Conservation (phyloP, 2,329 filamentous ascomycete species). For the Didymella pinodella region DNA sequence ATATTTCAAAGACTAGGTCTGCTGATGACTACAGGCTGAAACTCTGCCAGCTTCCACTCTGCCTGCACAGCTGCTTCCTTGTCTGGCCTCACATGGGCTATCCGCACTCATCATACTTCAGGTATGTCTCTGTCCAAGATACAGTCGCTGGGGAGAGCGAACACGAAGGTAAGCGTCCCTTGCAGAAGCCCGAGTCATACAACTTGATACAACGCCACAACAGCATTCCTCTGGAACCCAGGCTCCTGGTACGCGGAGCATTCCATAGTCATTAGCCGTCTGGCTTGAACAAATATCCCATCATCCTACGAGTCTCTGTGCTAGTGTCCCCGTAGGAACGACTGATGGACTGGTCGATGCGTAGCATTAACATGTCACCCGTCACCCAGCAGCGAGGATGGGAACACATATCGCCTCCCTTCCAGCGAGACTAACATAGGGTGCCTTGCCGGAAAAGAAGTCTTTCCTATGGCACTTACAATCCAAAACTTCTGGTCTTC, state of each 20-base stretch:
- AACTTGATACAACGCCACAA: background rate
- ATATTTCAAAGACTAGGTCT: too few species aligned
- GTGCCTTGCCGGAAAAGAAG: background rate
- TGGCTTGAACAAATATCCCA: background rate
- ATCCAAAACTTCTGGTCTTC: background rate
- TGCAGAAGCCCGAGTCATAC: background rate
- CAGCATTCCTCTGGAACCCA: conserved; percentile 1
- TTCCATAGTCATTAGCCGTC: background rate
- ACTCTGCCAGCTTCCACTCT: too few species aligned
- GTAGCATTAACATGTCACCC: background rate
- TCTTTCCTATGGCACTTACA: background rate
- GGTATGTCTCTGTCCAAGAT: background rate
- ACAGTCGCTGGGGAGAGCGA: background rate
- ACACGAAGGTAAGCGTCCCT: background rate
- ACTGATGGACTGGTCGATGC: background rate
- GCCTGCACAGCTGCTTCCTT: too few species aligned
- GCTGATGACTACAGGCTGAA: background rate
- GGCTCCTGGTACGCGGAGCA: conserved; percentile 1
- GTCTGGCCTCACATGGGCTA: background rate
- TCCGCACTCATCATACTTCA: too few species aligned
- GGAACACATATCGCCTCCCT: background rate
- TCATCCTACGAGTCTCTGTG: background rate
- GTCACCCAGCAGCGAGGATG: background rate
- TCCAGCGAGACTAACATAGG: background rate
- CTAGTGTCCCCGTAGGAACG: background rate